These are phyloP conservation scores for Chrysanthemum makinoi DNA, from an alignment of 129 eudicot genomes.

Conservation along the genomic window DNA sequence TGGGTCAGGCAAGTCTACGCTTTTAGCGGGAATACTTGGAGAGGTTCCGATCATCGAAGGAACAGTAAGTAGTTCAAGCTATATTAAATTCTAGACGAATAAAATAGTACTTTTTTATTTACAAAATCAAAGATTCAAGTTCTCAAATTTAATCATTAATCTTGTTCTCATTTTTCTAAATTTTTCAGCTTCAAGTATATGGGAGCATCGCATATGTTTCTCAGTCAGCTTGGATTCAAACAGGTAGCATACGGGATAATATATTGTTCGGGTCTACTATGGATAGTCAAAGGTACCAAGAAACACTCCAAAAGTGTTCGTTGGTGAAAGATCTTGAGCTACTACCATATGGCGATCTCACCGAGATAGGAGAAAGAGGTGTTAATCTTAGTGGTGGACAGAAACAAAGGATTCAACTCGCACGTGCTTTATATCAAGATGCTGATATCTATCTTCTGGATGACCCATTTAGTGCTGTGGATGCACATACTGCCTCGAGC, in stretches of 20 bases:
- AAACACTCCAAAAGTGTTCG: slow-evolving; percentile 71
- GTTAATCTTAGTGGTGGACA: slow-evolving; percentile 98
- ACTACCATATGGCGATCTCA: slow-evolving; percentile 62
- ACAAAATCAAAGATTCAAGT: background rate
- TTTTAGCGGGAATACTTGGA: slow-evolving; percentile 86
- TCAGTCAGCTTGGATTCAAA: slow-evolving; percentile 97
- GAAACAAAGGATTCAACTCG: slow-evolving; percentile 95
- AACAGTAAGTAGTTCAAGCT: slow-evolving; percentile 50
- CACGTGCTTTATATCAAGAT: slow-evolving; percentile 90
- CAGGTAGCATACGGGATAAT: slow-evolving; percentile 87
- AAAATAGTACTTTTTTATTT: background rate
- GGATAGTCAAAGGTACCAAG: slow-evolving; percentile 65
- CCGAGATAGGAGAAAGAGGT: slow-evolving; percentile 96
- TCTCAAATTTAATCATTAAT: slow-evolving; percentile 2
- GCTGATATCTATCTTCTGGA: slow-evolving; percentile 95
- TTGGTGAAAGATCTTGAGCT: slow-evolving; percentile 80
- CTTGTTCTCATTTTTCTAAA: slow-evolving; percentile 9
- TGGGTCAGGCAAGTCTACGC: slow-evolving; percentile 94
- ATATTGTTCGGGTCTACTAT: slow-evolving; percentile 70
- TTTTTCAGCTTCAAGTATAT: slow-evolving; percentile 57
- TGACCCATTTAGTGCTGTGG: slow-evolving; percentile 99
- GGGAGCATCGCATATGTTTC: slow-evolving; percentile 89
- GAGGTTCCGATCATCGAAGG: slow-evolving; percentile 83
- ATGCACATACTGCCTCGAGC: slow-evolving; percentile 92
- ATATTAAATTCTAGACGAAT: background rate